A percentile compares a stretch with the other conserved stretches of the same genome.
phyloP scores from a whole-genome alignment of 345 rosid genomes.

The Linum tenue region DNA sequence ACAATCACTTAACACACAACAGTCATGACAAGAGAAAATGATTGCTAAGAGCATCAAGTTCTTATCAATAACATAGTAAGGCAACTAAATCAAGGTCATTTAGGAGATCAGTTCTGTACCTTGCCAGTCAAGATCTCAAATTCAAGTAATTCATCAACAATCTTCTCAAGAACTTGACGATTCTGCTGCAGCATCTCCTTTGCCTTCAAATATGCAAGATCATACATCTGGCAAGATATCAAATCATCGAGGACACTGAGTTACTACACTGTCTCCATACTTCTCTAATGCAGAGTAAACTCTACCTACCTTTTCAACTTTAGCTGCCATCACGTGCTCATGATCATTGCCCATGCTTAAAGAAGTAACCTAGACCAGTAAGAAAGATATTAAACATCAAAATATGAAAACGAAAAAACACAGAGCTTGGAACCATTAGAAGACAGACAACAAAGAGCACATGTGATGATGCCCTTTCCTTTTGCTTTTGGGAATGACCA shows the following conservation, averaged over 20 bases:
- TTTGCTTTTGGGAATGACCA: no score
- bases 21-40: background rate
- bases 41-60: no score
- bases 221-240: constrained; percentile 47
- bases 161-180: constrained; percentile 62
- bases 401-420: background rate
- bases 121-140: constrained; percentile 76
- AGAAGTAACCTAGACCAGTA: constrained; percentile 46
- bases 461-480: no score
- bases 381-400: constrained; percentile 15
- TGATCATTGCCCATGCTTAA: constrained; percentile 81
- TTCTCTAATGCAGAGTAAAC: background rate
- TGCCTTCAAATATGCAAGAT: constrained; percentile 69
- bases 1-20: constrained; percentile 3
- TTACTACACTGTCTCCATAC: background rate
- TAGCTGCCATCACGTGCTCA: constrained; percentile 76
- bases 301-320: constrained; percentile 66
- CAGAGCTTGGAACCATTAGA: background rate
- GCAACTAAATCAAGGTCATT: constrained; percentile 8
- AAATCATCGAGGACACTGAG: constrained; percentile 3
- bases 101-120: constrained; percentile 34
- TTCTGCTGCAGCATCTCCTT: constrained; percentile 72
- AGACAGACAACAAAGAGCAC: no score
- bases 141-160: constrained; percentile 81
- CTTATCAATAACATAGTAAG: background rate